Evolutionary conservation across 225 moss, liverwort and hornwort species (phyloP).

Genomic region (Pleurozium schreberi): DNA sequence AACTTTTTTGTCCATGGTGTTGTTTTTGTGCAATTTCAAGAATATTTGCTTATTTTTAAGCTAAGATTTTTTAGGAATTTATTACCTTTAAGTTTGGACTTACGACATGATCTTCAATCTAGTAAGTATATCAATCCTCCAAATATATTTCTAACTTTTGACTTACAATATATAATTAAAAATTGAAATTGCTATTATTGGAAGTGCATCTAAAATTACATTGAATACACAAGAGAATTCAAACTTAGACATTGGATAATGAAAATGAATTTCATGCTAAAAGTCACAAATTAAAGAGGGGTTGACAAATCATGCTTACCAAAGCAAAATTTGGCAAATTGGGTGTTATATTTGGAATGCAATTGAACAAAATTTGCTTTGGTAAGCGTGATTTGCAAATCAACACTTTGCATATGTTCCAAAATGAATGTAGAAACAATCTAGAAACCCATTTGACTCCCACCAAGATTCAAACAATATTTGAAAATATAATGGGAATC

Average conservation of each 20-base stretch:
- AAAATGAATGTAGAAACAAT: too few species aligned
- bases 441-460: too few species aligned
- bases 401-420: too few species aligned
- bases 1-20: background rate
- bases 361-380: background rate
- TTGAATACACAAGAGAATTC: background rate
- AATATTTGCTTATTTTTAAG: background rate
- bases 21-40: background rate
- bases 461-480: too few species aligned
- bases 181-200: fast-evolving
- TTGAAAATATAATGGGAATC: too few species aligned
- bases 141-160: background rate
- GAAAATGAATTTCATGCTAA: background rate
- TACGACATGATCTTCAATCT: fast-evolving
- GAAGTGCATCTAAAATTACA: fast-evolving
- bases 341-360: fast-evolving
- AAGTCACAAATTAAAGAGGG: background rate
- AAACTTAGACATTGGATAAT: background rate
- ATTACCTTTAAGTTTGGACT: fast-evolving
- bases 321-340: background rate
- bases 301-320: background rate
- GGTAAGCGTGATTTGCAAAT: background rate
- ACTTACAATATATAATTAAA: background rate
- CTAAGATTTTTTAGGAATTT: fast-evolving
- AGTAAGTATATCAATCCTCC: fast-evolving